Conservation (phyloP, 2,329 filamentous ascomycete species). For the Xylariomycetidae sp. region DNA sequence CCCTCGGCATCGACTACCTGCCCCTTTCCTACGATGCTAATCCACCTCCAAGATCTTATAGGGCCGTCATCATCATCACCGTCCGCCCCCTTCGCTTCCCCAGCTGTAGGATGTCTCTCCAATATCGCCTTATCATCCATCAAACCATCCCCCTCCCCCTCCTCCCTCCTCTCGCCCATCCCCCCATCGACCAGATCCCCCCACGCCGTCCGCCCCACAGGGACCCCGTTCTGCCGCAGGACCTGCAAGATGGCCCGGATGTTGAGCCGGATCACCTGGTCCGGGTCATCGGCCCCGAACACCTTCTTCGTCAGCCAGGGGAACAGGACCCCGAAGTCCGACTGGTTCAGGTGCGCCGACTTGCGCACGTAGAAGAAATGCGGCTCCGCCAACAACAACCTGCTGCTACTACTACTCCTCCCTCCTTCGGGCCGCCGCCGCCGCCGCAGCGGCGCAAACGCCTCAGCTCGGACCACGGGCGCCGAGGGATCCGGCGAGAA, state of each 20-base stretch:
- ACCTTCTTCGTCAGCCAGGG: conserved; percentile 62
- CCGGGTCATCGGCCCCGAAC: conserved; percentile 53
- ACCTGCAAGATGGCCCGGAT: conserved; percentile 54
- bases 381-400: conserved; percentile 46
- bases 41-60: conserved; percentile 44
- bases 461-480: conserved; percentile 33
- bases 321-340: conserved; percentile 79
- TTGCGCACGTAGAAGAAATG: conserved; percentile 69
- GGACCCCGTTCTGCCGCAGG: conserved; percentile 44
- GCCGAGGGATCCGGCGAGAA: conserved; percentile 53
- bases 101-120: conserved; percentile 37
- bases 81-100: conserved; percentile 32
- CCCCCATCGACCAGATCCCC: conserved; percentile 47
- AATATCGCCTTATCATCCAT: conserved; percentile 49
- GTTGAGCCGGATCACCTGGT: conserved; percentile 55
- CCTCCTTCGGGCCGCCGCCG: conserved; percentile 21
- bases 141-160: conserved; percentile 30
- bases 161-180: conserved; percentile 10
- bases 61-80: neutral
- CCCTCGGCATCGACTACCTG: conserved; percentile 16
- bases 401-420: no score
- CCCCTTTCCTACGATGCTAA: conserved; percentile 49
- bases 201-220: conserved; percentile 44
- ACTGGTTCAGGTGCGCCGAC: conserved; percentile 78
- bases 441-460: no score